Percentiles rank a stretch among this genome's conserved stretches.
Conservation (phyloP, 2,329 filamentous ascomycete genomes). For the Ophiostoma sp. region DNA sequence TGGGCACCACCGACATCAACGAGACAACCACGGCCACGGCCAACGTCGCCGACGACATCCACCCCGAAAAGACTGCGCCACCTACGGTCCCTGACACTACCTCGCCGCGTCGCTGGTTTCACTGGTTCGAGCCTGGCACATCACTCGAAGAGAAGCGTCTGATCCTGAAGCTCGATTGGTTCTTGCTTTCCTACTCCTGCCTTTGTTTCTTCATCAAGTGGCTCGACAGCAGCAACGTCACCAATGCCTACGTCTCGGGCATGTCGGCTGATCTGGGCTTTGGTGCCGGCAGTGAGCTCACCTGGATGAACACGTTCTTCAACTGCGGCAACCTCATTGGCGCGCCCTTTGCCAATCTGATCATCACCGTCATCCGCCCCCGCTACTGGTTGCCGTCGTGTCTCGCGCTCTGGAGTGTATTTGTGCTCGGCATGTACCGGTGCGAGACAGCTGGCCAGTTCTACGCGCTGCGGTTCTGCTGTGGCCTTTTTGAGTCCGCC, state of each 20-base stretch:
- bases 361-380: slow-evolving; percentile 47
- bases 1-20: not conserved
- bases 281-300: slow-evolving; percentile 42
- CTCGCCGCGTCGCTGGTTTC: slow-evolving; percentile 36
- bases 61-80: not conserved
- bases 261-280: slow-evolving; percentile 49
- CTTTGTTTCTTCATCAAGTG: slow-evolving; percentile 50
- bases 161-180: slow-evolving; percentile 52
- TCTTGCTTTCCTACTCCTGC: slow-evolving; percentile 45
- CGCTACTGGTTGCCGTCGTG: slow-evolving; percentile 45
- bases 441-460: slow-evolving; percentile 42
- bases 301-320: slow-evolving; percentile 50
- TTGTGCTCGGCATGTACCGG: slow-evolving; percentile 45
- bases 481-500: slow-evolving; percentile 55
- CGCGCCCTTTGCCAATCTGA: slow-evolving; percentile 45
- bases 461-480: slow-evolving; percentile 53
- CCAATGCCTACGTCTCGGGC: slow-evolving; percentile 51
- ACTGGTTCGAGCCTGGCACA: slow-evolving; percentile 47
- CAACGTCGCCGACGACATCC: not conserved
- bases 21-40: not conserved
- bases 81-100: not conserved
- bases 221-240: slow-evolving; percentile 49
- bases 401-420: slow-evolving; percentile 41
- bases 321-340: slow-evolving; percentile 50
- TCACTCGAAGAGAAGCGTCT: slow-evolving; percentile 46